Percentiles rank a stretch among this genome's conserved stretches.
phyloP scores from a whole-genome alignment of 306 rosid genomes.

The Dalbergia oliveri region DNA sequence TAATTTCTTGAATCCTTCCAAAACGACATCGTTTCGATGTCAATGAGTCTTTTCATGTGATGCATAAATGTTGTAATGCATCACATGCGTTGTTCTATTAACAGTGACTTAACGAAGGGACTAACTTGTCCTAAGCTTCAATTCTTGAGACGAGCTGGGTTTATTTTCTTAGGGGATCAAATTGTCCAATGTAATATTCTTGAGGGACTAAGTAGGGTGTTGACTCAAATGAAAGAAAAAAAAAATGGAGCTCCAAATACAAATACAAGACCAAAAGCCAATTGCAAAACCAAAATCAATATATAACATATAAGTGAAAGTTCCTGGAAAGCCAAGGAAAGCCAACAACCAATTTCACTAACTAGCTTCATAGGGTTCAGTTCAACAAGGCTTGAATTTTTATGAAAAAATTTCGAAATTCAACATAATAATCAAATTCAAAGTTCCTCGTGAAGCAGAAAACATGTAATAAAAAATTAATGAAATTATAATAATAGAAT shows the following conservation, averaged over 20 bases:
- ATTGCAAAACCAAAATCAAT: not conserved
- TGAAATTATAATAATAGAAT: not conserved
- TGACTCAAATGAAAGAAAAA: not conserved
- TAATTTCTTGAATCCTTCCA: too few species aligned
- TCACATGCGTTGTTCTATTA: too few species aligned
- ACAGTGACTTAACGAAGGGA: too few species aligned
- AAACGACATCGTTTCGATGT: too few species aligned
- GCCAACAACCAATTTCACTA: not conserved
- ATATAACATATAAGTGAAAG: not conserved
- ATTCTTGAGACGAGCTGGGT: too few species aligned
- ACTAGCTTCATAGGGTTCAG: not conserved
- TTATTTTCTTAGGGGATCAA: too few species aligned
- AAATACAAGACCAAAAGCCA: constrained; percentile 28
- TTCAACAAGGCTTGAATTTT: constrained; percentile 16
- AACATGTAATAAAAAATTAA: not conserved
- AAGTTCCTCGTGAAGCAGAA: constrained; percentile 24
- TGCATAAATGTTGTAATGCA: too few species aligned
- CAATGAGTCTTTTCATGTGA: too few species aligned
- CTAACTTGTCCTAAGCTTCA: too few species aligned
- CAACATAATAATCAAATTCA: constrained; percentile 8
- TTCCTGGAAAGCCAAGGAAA: too few species aligned
- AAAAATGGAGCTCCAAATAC: constrained; percentile 5
- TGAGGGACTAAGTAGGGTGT: too few species aligned
- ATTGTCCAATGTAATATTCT: too few species aligned
- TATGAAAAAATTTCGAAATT: not conserved